Conservation (phyloP, 768 basidiomycete species). For the Tylopilus subfusipes region DNA sequence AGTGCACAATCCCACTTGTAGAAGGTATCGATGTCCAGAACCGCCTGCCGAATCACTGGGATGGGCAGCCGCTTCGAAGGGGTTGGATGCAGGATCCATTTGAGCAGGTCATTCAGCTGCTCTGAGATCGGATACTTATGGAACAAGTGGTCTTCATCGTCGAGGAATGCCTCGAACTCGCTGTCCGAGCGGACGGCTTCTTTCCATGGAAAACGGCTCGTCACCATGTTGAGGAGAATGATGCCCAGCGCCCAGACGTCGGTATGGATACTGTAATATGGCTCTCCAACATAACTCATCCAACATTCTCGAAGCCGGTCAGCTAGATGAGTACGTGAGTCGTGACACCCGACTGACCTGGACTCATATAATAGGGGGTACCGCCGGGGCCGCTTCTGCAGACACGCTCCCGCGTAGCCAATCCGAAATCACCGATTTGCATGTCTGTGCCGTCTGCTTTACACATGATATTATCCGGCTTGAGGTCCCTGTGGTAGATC, state of each 20-base stretch:
- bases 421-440: not conserved
- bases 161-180: not conserved
- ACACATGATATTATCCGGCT: slow-evolving; percentile 1
- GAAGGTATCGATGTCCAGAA: not conserved
- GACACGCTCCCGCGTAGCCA: not conserved
- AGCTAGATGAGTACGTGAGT: not conserved
- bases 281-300: slow-evolving; percentile 34
- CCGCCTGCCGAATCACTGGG: not conserved
- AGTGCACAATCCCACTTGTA: not conserved
- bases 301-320: slow-evolving; percentile 48
- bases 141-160: slow-evolving; percentile 2
- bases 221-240: slow-evolving; percentile 78
- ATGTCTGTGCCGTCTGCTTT: not conserved
- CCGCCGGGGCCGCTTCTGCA: not conserved
- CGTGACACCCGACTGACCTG: not conserved
- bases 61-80: not conserved
- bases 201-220: slow-evolving; percentile 34
- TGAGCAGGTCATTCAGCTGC: not conserved
- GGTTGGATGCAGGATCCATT: not conserved
- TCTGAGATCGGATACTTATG: slow-evolving; percentile 1
- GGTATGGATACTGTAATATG: slow-evolving; percentile 13
- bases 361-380: not conserved
- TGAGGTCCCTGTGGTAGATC: slow-evolving; percentile 1
- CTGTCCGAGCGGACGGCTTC: not conserved
- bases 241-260: slow-evolving; percentile 77